phyloP scores from a whole-genome alignment of 169 alveolate species.

The Eimeria maxima region DNA sequence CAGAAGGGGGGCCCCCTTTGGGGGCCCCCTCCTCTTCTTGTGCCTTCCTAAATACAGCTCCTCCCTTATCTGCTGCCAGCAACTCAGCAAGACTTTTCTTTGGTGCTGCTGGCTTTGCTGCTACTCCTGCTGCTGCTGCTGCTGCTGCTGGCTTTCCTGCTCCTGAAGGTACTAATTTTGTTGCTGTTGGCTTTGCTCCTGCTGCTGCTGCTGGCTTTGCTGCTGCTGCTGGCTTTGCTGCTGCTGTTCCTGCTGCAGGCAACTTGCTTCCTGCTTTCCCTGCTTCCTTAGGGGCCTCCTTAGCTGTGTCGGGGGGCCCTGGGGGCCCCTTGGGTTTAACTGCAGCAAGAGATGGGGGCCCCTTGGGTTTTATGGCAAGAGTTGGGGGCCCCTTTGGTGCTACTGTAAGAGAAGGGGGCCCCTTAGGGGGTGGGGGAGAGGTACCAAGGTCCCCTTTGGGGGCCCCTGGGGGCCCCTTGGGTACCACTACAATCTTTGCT shows the following conservation, averaged over 20 bases:
- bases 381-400: too few species aligned
- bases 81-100: constrained; percentile 16
- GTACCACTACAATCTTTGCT: too few species aligned
- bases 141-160: background rate
- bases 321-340: constrained; percentile 5
- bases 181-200: background rate
- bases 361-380: background rate
- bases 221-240: constrained; percentile 45
- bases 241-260: background rate
- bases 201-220: background rate
- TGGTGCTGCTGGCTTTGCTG: background rate
- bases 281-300: constrained; percentile 14
- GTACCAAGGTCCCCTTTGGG: too few species aligned
- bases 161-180: background rate
- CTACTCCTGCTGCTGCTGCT: constrained; percentile 9
- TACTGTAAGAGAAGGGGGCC: too few species aligned
- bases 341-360: too few species aligned
- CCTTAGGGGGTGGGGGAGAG: too few species aligned
- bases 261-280: background rate
- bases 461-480: background rate
- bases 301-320: background rate
- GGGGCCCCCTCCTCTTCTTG: background rate
- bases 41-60: background rate
- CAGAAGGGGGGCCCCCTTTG: background rate
- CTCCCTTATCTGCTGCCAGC: background rate